Evolutionary conservation across 179 eudicot species (phyloP), one percentile per base, ranked within the genome.

Genomic region (Vitellaria paradoxa): DNA sequence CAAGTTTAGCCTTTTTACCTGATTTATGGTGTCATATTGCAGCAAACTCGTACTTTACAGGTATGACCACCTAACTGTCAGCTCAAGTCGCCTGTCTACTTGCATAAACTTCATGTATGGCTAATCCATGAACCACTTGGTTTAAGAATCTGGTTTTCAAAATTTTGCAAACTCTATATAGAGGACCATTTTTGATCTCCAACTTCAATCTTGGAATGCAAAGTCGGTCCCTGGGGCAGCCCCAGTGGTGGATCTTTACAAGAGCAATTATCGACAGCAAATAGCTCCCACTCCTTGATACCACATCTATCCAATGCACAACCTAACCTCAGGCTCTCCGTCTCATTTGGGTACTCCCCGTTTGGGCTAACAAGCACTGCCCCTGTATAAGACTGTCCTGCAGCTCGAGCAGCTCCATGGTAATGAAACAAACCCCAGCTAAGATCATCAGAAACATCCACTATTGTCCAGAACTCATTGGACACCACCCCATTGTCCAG

Each of bases 391-490:
- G 94, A 90, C 79, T 96, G 99, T 30, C 99, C 99, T 6, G 98
- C 98, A 80, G 83, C 97, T 70, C 95, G 80, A 80, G 99, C 99
- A 81, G 99, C 99, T 40, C 99, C 99, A 72, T 89, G 92, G 77
- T 95, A 95, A 83, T 95, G 97, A 86, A 95, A 95, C 90, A 95
- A 85, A 20, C 95, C 99, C 99, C 99, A 95, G 67, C 88, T 86
- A 26, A 96, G 86, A 86, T 96, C 92, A 74, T 93, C 94, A 18
- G 84, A 82, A 23, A 93, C 99, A 79, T 96, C 93, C 72, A 93
- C 96, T 63, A 96, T 88, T 17, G 98, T 96, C 99, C 99, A 96
- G 57, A 81, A 91, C 83, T 96, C 99, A 76, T 91, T 95, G 42
- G 99, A 95, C 62, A 95, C 93, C 37, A 95, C 97, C 56, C 97